Percentiles rank a stretch among this genome's conserved stretches.
Evolutionary conservation across 2,329 filamentous ascomycete genomes (phyloP).

Genomic region (Sporothrix luriei): DNA sequence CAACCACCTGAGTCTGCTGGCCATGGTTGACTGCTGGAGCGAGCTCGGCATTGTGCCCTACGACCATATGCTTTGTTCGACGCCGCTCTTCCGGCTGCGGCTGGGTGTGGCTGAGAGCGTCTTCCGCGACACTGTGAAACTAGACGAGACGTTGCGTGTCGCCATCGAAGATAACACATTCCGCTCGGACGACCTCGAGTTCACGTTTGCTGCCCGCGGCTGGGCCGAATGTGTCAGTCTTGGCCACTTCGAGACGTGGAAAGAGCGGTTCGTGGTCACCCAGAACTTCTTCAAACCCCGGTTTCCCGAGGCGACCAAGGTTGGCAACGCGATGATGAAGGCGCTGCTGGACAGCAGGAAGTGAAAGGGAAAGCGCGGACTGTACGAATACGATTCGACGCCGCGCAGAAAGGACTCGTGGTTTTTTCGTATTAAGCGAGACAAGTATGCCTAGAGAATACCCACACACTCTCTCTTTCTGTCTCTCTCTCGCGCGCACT

Average conservation of each 20-base stretch:
- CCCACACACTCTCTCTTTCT: too few relatives aligned
- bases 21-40: conserved; percentile 99
- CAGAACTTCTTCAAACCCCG: conserved; percentile 89
- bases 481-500: too few relatives aligned
- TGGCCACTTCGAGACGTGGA: conserved; percentile 90
- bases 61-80: conserved; percentile 99
- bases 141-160: conserved; percentile 82
- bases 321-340: conserved; percentile 97
- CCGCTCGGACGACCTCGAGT: conserved; percentile 93
- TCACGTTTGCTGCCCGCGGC: conserved; percentile 92
- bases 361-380: background rate
- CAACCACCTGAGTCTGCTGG: conserved; percentile 89
- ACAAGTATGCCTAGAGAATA: background rate
- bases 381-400: background rate
- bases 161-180: conserved; percentile 90
- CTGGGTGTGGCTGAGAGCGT: conserved; percentile 96
- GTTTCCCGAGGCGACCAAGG: conserved; percentile 80
- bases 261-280: conserved; percentile 86
- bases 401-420: background rate
- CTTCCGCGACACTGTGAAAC: conserved; percentile 77
- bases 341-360: conserved; percentile 76
- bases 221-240: conserved; percentile 94
- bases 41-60: conserved; percentile 92
- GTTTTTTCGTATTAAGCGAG: background rate
- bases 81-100: conserved; percentile 94